Evolutionary conservation across 2,329 filamentous ascomycete genomes (phyloP).

Genomic region (Amauroascus niger): DNA sequence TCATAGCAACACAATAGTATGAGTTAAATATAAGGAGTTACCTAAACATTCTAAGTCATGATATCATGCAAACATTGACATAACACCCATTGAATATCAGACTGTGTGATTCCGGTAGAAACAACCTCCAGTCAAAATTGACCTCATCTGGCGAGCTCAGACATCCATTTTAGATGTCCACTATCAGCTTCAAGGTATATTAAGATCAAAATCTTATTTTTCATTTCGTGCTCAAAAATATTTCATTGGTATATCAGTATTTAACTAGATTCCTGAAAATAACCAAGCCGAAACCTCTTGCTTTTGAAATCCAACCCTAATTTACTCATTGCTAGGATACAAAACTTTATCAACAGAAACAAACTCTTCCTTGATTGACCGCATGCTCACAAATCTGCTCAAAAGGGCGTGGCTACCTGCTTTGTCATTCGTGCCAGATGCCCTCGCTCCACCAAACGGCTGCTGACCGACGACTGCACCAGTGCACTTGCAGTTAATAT

Average conservation of each 20-base stretch:
- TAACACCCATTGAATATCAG: too few relatives aligned
- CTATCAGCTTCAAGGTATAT: too few relatives aligned
- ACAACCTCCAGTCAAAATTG: too few relatives aligned
- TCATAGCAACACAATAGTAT: neutral
- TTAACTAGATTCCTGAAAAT: neutral
- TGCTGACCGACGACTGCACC: constrained; percentile 65
- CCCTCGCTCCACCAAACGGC: constrained; percentile 59
- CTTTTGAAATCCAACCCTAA: neutral
- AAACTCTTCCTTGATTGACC: constrained; percentile 69
- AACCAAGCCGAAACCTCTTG: neutral
- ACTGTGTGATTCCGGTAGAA: too few relatives aligned
- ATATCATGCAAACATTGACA: too few relatives aligned
- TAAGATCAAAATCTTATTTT: too few relatives aligned
- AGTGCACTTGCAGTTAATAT: constrained; percentile 46
- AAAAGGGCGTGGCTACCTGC: constrained; percentile 57
- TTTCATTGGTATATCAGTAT: too few relatives aligned
- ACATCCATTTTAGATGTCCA: too few relatives aligned
- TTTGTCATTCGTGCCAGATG: constrained; percentile 65
- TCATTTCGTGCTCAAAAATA: too few relatives aligned
- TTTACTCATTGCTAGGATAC: constrained; percentile 62
- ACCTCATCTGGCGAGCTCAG: too few relatives aligned
- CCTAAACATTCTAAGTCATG: too few relatives aligned
- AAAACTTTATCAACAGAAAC: constrained; percentile 50
- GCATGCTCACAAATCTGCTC: constrained; percentile 55
- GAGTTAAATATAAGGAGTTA: too few relatives aligned